Percentiles rank a stretch among this genome's conserved stretches.
These are phyloP conservation scores for Yamadazyma trypodendri DNA, from an alignment of 1,139 yeast species.

Conservation along the genomic window DNA sequence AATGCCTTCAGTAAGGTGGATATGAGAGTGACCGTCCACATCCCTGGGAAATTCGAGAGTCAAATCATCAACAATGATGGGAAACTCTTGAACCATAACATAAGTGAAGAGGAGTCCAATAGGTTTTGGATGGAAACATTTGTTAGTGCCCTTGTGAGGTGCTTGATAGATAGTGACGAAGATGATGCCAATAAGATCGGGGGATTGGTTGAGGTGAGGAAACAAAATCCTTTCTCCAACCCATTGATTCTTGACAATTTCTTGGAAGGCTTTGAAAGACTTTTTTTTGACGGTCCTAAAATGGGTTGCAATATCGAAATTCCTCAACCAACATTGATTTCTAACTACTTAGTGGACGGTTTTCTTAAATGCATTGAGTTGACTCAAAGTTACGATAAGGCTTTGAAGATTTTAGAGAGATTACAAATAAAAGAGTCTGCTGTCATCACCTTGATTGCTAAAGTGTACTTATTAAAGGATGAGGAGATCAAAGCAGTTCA, in stretches of 20 bases:
- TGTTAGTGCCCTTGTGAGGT: slow-evolving; percentile 62
- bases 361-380: slow-evolving; percentile 62
- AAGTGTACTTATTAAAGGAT: slow-evolving; percentile 55
- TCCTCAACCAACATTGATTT: slow-evolving; percentile 66
- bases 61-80: slow-evolving; percentile 48
- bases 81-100: slow-evolving; percentile 39
- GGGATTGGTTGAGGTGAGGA: slow-evolving; percentile 51
- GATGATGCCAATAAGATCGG: slow-evolving; percentile 52
- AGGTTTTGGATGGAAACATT: slow-evolving; percentile 67
- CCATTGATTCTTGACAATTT: slow-evolving; percentile 52
- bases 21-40: slow-evolving; percentile 66
- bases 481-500: slow-evolving; percentile 79
- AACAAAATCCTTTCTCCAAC: slow-evolving; percentile 54
- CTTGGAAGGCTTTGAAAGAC: slow-evolving; percentile 56
- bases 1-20: slow-evolving; percentile 66
- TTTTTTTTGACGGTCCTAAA: slow-evolving; percentile 65
- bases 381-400: slow-evolving; percentile 62
- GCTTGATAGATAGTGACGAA: slow-evolving; percentile 68
- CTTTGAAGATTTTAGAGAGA: slow-evolving; percentile 51
- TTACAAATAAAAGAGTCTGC: slow-evolving; percentile 46
- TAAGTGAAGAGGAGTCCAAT: slow-evolving; percentile 36
- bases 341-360: slow-evolving; percentile 78
- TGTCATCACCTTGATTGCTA: slow-evolving; percentile 56
- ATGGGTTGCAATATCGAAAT: slow-evolving; percentile 67
- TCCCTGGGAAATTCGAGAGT: slow-evolving; percentile 58